Evolutionary conservation across 148 eudicot genomes (phyloP).

Genomic region (Fagopyrum homotropicum): DNA sequence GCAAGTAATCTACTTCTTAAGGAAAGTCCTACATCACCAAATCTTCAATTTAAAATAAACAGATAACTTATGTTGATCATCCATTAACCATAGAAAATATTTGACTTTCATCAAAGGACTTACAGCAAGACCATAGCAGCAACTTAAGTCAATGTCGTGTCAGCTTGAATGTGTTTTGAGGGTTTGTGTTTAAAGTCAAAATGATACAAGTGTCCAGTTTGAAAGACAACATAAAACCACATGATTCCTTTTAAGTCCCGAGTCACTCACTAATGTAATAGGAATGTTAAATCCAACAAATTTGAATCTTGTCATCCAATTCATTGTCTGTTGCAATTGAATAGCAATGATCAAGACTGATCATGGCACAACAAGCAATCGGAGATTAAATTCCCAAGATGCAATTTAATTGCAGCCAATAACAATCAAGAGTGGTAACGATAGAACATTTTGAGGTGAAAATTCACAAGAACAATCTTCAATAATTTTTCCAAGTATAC

Average conservation of each 20-base stretch:
- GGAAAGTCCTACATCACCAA: not conserved
- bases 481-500: not conserved
- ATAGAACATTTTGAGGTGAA: too few species aligned
- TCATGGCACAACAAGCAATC: not conserved
- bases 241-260: not conserved
- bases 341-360: not conserved
- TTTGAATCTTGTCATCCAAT: not conserved
- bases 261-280: not conserved
- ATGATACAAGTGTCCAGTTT: not conserved
- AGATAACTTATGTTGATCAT: conserved; percentile 4
- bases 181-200: not conserved
- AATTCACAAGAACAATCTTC: not conserved
- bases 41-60: not conserved
- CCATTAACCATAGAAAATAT: not conserved
- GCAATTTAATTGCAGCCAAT: not conserved
- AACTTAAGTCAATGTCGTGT: not conserved
- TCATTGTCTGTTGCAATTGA: not conserved
- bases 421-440: too few species aligned
- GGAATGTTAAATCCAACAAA: not conserved
- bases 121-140: not conserved
- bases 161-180: not conserved
- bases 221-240: not conserved
- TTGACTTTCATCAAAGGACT: not conserved
- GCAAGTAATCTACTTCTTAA: not conserved
- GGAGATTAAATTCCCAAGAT: not conserved